phyloP scores from a whole-genome alignment of 176 grass and related monocot genomes.

The Tillandsia fasciculata region DNA sequence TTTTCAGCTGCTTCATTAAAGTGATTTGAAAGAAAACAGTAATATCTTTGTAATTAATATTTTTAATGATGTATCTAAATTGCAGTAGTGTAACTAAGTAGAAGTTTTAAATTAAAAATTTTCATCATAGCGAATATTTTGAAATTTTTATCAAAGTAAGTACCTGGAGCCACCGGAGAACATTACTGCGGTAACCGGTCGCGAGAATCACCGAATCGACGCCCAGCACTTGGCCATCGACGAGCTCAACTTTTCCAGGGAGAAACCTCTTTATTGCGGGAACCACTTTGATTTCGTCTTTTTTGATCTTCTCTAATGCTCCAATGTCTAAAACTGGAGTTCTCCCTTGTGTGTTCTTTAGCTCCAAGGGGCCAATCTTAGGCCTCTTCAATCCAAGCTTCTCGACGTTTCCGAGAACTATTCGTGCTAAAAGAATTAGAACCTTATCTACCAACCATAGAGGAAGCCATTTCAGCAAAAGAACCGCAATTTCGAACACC shows the following conservation, averaged over 20 bases:
- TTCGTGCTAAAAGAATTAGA: slow-evolving; percentile 50
- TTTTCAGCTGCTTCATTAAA: no score
- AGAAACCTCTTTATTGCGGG: slow-evolving; percentile 35
- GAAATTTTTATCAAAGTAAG: background rate
- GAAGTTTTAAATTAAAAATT: no score
- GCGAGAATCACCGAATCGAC: slow-evolving; percentile 70
- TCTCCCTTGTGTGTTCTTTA: slow-evolving; percentile 55
- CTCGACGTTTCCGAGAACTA: slow-evolving; percentile 47
- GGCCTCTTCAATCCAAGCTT: slow-evolving; percentile 57
- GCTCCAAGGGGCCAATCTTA: slow-evolving; percentile 43
- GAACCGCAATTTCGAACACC: slow-evolving; percentile 63
- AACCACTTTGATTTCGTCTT: slow-evolving; percentile 56
- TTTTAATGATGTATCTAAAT: no score
- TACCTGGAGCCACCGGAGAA: slow-evolving; percentile 81
- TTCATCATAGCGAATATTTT: no score
- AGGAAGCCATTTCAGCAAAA: slow-evolving; percentile 68
- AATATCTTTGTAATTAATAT: no score
- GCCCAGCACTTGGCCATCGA: slow-evolving; percentile 34
- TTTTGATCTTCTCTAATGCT: slow-evolving; percentile 36
- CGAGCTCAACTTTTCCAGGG: slow-evolving; percentile 34
- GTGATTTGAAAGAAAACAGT: no score
- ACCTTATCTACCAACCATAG: slow-evolving; percentile 71
- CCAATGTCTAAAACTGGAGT: slow-evolving; percentile 74
- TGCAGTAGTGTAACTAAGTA: no score
- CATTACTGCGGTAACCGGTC: slow-evolving; percentile 78